phyloP scores from a whole-genome alignment of 2,329 filamentous ascomycete genomes.

The Fusarium gaditjirri region DNA sequence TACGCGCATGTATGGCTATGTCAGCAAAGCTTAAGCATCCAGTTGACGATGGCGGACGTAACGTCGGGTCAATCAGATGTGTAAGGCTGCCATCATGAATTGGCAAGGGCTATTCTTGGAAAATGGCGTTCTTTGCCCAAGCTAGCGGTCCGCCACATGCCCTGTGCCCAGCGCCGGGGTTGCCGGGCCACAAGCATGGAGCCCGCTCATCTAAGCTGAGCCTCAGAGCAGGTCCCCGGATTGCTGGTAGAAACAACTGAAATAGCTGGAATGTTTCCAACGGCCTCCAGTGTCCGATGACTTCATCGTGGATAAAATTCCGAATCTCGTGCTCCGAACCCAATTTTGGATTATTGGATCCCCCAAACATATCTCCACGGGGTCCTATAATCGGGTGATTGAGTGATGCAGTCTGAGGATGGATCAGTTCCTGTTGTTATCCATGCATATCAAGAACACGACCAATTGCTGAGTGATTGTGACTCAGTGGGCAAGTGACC shows the following conservation, averaged over 20 bases:
- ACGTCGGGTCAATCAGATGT: slow-evolving; percentile 11
- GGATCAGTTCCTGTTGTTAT: background rate
- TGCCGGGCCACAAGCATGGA: slow-evolving; percentile 34
- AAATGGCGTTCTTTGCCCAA: slow-evolving; percentile 29
- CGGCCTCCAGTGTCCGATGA: slow-evolving; percentile 27
- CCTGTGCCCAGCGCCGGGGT: slow-evolving; percentile 35
- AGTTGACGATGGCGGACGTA: slow-evolving; percentile 26
- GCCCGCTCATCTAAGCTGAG: slow-evolving; percentile 16
- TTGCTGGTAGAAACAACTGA: slow-evolving; percentile 19
- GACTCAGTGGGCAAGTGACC: slow-evolving; percentile 30
- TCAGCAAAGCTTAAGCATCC: slow-evolving; percentile 35
- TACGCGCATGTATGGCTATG: slow-evolving; percentile 32
- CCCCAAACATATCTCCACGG: slow-evolving; percentile 32
- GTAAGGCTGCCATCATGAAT: slow-evolving; percentile 20
- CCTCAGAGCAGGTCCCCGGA: slow-evolving; percentile 30
- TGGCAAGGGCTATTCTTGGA: slow-evolving; percentile 44
- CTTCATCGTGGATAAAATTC: slow-evolving; percentile 29
- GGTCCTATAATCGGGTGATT: slow-evolving; percentile 14
- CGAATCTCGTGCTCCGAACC: slow-evolving; percentile 2
- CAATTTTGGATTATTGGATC: slow-evolving; percentile 12
- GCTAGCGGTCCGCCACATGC: slow-evolving; percentile 31
- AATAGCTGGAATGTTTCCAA: slow-evolving; percentile 23
- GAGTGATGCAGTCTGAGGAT: slow-evolving; percentile 14
- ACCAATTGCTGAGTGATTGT: slow-evolving; percentile 26
- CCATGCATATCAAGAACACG: background rate